phyloP scores from a whole-genome alignment of 2,329 filamentous ascomycete species.

The Hirsutella minnesotensis region DNA sequence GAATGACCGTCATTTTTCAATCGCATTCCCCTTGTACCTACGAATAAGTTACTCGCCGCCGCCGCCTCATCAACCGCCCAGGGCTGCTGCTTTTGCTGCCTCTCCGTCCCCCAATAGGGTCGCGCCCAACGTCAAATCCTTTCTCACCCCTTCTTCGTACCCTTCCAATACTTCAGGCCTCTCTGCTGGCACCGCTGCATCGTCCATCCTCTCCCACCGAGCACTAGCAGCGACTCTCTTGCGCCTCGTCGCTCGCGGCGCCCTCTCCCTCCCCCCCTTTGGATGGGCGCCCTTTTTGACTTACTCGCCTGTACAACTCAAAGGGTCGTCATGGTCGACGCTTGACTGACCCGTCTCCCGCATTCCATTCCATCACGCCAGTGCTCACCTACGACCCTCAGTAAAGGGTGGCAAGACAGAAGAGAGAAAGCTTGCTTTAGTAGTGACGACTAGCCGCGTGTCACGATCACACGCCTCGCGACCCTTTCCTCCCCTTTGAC shows the following conservation, averaged over 20 bases:
- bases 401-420: not conserved
- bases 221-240: not conserved
- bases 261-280: not conserved
- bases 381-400: not conserved
- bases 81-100: not conserved
- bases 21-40: constrained; percentile 5
- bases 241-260: not conserved
- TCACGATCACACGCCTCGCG: not conserved
- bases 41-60: too few relatives aligned
- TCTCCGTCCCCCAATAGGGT: not conserved
- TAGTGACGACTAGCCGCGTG: constrained; percentile 2
- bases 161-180: not conserved
- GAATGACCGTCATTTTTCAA: constrained; percentile 8
- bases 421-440: not conserved
- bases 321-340: not conserved
- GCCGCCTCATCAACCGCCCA: too few relatives aligned
- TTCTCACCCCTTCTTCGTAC: not conserved
- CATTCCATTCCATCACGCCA: not conserved
- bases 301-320: not conserved
- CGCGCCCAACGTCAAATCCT: too few relatives aligned
- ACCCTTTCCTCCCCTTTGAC: not conserved
- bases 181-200: not conserved
- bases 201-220: not conserved
- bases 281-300: not conserved
- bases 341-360: not conserved